phyloP scores from a whole-genome alignment of 2,329 filamentous ascomycete genomes.

The Pleomassaria siparia region DNA sequence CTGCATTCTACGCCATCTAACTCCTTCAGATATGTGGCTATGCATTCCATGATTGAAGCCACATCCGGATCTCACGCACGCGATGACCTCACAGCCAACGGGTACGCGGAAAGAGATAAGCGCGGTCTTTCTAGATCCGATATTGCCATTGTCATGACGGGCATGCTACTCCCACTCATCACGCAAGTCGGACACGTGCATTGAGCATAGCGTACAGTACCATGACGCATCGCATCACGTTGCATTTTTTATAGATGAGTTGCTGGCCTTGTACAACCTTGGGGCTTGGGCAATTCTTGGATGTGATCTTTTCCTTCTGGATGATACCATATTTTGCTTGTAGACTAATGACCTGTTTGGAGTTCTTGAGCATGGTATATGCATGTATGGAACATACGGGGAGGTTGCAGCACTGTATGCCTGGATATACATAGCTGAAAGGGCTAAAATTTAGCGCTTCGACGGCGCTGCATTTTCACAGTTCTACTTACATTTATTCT shows the following conservation, averaged over 20 bases:
- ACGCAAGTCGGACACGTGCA: slow-evolving; percentile 79
- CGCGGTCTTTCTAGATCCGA: slow-evolving; percentile 54
- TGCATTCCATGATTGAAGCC: slow-evolving; percentile 95
- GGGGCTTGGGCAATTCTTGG: slow-evolving; percentile 1
- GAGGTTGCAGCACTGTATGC: background rate
- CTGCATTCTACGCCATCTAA: slow-evolving; percentile 4
- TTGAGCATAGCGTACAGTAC: slow-evolving; percentile 12
- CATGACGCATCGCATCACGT: background rate
- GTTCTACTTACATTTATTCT: background rate
- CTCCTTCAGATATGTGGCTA: slow-evolving; percentile 78
- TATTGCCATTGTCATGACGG: slow-evolving; percentile 66
- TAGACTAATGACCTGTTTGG: slow-evolving; percentile 4
- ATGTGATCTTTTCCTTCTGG: slow-evolving; percentile 3
- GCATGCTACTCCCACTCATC: slow-evolving; percentile 76
- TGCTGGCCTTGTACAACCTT: background rate
- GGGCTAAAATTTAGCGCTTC: background rate
- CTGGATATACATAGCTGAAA: background rate
- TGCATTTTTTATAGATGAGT: background rate
- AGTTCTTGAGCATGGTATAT: slow-evolving; percentile 1
- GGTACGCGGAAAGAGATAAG: slow-evolving; percentile 55
- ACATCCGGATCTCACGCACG: slow-evolving; percentile 35
- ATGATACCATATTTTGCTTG: slow-evolving; percentile 4
- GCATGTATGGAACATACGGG: background rate
- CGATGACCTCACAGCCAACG: slow-evolving; percentile 44
- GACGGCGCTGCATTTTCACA: background rate